phyloP scores from a whole-genome alignment of 2,329 filamentous ascomycete species.

The Sporothrix euskadiensis region DNA sequence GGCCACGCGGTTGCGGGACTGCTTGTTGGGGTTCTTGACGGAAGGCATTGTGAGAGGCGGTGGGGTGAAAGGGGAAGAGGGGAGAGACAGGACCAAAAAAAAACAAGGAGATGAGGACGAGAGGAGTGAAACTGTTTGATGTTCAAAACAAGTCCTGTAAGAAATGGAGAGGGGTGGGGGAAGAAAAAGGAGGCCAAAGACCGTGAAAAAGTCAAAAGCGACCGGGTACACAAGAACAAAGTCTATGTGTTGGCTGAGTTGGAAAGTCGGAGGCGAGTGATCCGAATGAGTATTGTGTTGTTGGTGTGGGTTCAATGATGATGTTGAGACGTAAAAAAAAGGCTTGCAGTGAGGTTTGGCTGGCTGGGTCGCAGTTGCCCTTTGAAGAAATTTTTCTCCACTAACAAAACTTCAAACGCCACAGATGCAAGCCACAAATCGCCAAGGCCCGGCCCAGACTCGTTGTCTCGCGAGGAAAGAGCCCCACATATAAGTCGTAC shows the following conservation, averaged over 20 bases:
- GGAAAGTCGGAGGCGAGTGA: neutral
- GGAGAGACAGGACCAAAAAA: neutral
- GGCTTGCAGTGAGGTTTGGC: neutral
- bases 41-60: conserved; percentile 48
- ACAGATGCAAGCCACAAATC: conserved; percentile 2
- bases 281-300: neutral
- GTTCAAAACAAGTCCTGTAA: conserved; percentile 7
- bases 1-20: conserved; percentile 55
- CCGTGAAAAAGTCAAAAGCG: neutral
- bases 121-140: conserved; percentile 17
- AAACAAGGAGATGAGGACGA: neutral
- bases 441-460: conserved; percentile 1
- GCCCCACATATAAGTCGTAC: neutral
- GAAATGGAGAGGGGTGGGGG: neutral
- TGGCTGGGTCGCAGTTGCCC: neutral
- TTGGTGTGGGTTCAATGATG: neutral
- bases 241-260: neutral
- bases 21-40: conserved; percentile 59
- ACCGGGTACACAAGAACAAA: neutral
- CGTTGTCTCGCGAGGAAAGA: neutral
- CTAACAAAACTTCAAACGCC: conserved; percentile 14
- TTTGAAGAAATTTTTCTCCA: conserved; percentile 20
- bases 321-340: neutral
- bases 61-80: neutral
- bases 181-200: too few species aligned